Conservation (phyloP, 148 eudicot genomes). For the Vaccinium darrowii region DNA sequence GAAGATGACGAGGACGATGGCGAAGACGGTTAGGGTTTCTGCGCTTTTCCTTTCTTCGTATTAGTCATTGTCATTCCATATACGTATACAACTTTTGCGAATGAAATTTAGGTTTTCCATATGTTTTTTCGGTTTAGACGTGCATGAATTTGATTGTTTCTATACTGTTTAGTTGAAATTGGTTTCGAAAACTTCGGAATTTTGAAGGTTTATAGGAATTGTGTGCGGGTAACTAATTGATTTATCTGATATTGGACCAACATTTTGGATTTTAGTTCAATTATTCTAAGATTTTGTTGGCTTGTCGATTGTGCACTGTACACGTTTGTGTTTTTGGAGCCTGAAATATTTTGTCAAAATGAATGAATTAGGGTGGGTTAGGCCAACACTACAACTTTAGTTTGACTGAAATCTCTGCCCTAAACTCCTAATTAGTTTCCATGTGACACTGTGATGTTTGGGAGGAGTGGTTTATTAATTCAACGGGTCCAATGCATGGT, state of each 20-base stretch:
- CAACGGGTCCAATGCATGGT: neutral
- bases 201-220: neutral
- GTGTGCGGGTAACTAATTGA: neutral
- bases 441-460: neutral
- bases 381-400: neutral
- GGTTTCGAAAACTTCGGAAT: neutral
- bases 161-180: neutral
- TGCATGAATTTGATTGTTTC: neutral
- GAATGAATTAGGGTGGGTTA: neutral
- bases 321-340: neutral
- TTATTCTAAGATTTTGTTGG: neutral
- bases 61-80: neutral
- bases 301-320: neutral
- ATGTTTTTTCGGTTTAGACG: neutral
- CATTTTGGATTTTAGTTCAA: neutral
- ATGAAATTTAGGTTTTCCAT: neutral
- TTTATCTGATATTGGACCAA: neutral
- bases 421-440: neutral
- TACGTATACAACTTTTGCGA: neutral
- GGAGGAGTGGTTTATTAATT: neutral
- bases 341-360: neutral
- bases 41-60: neutral
- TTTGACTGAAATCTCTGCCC: neutral
- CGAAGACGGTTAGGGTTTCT: constrained; percentile 70
- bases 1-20: constrained; percentile 86